Conservation (phyloP, 139 green algal genomes). For the Chlorella sp. region DNA sequence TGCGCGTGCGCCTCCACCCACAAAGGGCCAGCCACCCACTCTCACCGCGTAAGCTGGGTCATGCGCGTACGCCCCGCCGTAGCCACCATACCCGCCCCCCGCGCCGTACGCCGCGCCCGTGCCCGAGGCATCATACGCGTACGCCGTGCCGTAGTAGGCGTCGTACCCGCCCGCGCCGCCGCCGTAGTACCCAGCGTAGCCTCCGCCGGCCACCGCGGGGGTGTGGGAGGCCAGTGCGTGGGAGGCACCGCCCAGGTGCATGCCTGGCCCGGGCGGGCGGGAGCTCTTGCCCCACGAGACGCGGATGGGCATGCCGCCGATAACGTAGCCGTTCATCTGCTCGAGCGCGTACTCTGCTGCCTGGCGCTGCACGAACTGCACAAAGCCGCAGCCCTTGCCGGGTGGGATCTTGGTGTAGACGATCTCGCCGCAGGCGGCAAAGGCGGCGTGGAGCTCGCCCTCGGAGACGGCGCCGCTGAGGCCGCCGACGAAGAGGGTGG, state of each 20-base stretch:
- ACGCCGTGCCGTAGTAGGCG: no score
- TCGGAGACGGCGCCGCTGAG: slow-evolving; percentile 56
- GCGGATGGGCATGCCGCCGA: slow-evolving; percentile 51
- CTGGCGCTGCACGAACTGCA: slow-evolving; percentile 76
- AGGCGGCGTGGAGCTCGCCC: slow-evolving; percentile 66
- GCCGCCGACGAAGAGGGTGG: slow-evolving; percentile 86
- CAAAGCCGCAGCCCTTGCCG: slow-evolving; percentile 95
- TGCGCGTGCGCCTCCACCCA: no score
- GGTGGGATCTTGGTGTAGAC: slow-evolving; percentile 90
- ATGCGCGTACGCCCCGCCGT: no score
- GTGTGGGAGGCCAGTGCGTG: not conserved
- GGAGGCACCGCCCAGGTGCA: not conserved
- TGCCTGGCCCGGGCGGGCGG: no score
- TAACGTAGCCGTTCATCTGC: slow-evolving; percentile 59
- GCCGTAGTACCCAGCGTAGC: no score
- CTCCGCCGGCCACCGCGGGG: no score
- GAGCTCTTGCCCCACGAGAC: slow-evolving; percentile 60
- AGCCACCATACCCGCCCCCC: no score
- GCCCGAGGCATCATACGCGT: no score
- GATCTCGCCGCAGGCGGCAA: slow-evolving; percentile 79
- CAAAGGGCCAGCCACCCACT: no score
- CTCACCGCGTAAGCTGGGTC: no score
- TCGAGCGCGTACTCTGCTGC: slow-evolving; percentile 65
- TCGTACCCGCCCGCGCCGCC: no score
- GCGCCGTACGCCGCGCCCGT: no score